phyloP scores from a whole-genome alignment of 257 asterid genomes.

The Marsdenia floribunda region DNA sequence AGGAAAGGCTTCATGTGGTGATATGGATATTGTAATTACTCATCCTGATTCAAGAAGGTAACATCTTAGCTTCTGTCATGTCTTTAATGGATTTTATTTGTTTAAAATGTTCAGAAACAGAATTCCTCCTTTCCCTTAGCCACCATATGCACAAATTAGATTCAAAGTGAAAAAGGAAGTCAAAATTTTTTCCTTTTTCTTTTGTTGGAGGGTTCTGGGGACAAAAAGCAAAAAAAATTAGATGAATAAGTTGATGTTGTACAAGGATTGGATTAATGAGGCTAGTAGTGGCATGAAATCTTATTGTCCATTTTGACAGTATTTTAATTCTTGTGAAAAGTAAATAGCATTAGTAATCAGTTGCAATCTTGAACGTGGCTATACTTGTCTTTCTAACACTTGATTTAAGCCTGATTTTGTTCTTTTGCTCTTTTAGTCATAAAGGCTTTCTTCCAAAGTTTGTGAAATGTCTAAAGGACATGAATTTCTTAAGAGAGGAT shows the following conservation, averaged over 20 bases:
- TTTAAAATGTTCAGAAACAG: background rate
- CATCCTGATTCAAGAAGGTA: constrained; percentile 92
- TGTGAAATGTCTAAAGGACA: constrained; percentile 66
- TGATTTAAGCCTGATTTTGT: constrained; percentile 1
- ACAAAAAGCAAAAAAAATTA: background rate
- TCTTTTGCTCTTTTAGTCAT: constrained; percentile 48
- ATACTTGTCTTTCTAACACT: background rate
- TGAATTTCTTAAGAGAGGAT: constrained; percentile 81
- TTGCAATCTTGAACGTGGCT: background rate
- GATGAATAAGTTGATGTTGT: background rate
- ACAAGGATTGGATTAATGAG: background rate
- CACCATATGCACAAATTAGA: background rate
- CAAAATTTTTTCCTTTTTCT: background rate
- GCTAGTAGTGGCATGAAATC: background rate
- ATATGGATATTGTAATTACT: constrained; percentile 81
- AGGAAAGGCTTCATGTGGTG: constrained; percentile 94
- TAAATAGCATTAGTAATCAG: background rate
- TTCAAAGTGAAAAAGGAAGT: background rate
- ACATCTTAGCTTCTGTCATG: background rate
- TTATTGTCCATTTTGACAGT: background rate
- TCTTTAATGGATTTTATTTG: background rate
- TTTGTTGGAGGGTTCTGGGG: background rate
- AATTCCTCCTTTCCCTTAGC: background rate
- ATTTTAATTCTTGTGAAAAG: background rate
- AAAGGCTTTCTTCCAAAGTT: constrained; percentile 72